Evolutionary conservation across 352 stramenopile genomes (phyloP), one percentile per base, ranked within the genome.

Genomic region (Chrysophaeum taylorii): DNA sequence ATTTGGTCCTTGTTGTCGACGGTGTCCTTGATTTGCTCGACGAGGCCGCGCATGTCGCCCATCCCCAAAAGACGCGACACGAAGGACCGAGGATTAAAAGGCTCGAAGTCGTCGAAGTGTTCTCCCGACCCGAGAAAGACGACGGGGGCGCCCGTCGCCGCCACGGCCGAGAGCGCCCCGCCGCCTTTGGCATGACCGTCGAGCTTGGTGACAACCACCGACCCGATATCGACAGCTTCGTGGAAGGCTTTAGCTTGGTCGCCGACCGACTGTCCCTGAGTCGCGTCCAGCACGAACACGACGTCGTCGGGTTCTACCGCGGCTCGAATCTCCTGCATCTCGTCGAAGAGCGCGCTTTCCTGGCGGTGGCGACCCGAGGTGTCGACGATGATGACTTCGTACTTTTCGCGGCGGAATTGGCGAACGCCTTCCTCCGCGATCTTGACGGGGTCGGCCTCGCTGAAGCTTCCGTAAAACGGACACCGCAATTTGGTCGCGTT

Each of bases 221-320:
- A 94, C 0, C 95, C 94, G 15, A 99, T 94, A 76, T 94, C 86
- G 14, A 98, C 92, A 16, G 92, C 92, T 63, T 91, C 78, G 43
- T 94, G 90, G 83, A 98, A 99, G 1, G 92, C 93, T 50, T 82
- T 85, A 5, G 94, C 93, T 80, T 98, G 94, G 79, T 98, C 93
- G 72, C 93, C 91, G 31, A 98, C 93, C 0, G 94, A 93, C 82
- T 99, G 94, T 38, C 95, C 95, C 81, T 98, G 97, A 7, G 93
- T 98, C 31, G 93, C 97, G 85, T 99, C 94, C 90, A 99, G 98
- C 41, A 99, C 94, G 74, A 98, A 98, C 41, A 98, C 89, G 0
- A 96, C 91, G 73, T 98, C 95, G 72, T 99, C 92, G 0, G 95
- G 95, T 68, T 87, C 71, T 23, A 98, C 91, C 0, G 90, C 92